These are phyloP conservation scores for Gossypium davidsonii DNA, from an alignment of 441 rosid genomes.

Conservation along the genomic window DNA sequence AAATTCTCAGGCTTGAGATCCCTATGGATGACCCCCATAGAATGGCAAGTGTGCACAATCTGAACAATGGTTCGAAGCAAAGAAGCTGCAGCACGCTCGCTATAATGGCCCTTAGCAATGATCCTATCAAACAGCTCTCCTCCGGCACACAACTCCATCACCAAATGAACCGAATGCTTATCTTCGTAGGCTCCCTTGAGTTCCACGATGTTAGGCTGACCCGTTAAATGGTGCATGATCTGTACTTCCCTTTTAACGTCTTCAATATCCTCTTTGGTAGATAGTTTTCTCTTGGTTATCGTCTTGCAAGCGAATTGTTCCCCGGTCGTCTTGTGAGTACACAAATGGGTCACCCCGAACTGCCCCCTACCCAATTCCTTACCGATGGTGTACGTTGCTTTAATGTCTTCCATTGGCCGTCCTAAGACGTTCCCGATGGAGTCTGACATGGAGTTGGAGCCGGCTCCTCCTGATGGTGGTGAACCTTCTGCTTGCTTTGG, in stretches of 20 bases:
- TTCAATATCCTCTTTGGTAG: conserved; percentile 59
- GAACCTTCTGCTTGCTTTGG: conserved; percentile 38
- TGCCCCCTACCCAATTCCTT: conserved; percentile 66
- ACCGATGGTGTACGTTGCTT: conserved; percentile 43
- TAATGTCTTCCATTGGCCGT: conserved; percentile 85
- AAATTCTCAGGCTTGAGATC: no score
- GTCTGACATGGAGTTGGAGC: conserved; percentile 27
- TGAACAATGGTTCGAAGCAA: conserved; percentile 37
- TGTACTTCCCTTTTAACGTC: conserved; percentile 70
- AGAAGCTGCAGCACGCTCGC: conserved; percentile 57
- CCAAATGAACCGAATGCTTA: conserved; percentile 56
- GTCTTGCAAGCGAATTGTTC: conserved; percentile 61
- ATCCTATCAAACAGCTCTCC: conserved; percentile 69
- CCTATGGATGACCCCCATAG: no score
- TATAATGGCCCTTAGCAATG: conserved; percentile 65
- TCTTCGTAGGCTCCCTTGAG: conserved; percentile 77
- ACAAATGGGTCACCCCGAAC: conserved; percentile 57
- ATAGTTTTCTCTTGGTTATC: conserved; percentile 51
- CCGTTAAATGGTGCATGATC: conserved; percentile 66
- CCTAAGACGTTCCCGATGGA: conserved; percentile 70
- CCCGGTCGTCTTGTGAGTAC: conserved; percentile 46
- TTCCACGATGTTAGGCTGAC: conserved; percentile 63
- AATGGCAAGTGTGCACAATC: no score
- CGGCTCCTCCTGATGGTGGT: conserved; percentile 30
- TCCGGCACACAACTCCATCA: conserved; percentile 67